Conservation (phyloP, 305 asterid genomes). For the Rubia balearica region DNA sequence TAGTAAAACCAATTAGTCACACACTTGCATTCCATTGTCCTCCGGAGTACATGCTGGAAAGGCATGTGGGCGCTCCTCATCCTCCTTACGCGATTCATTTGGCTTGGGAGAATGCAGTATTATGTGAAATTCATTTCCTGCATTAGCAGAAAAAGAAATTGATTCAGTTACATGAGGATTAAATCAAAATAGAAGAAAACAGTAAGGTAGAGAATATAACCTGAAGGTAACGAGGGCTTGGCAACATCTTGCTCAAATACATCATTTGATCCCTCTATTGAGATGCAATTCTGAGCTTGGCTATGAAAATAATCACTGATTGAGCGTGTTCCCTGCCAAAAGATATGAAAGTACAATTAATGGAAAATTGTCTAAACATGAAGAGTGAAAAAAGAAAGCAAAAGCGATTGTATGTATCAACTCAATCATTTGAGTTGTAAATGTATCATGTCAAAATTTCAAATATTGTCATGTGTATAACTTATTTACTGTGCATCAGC, state of each 20-base stretch:
- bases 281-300: constrained; percentile 31
- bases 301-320: constrained; percentile 64
- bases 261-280: constrained; percentile 30
- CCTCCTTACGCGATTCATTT: constrained; percentile 28
- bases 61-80: constrained; percentile 26
- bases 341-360: constrained; percentile 18
- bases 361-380: constrained; percentile 5
- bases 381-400: background rate
- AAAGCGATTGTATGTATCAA: background rate
- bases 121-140: constrained; percentile 30
- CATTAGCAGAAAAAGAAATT: constrained; percentile 12
- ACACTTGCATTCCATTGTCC: constrained; percentile 34
- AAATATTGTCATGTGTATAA: background rate
- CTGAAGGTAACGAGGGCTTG: constrained; percentile 38
- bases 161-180: constrained; percentile 16
- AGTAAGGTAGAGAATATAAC: constrained; percentile 33
- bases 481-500: background rate
- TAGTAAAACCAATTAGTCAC: constrained; percentile 37
- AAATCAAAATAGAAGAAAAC: constrained; percentile 13
- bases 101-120: constrained; percentile 30
- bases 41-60: constrained; percentile 25
- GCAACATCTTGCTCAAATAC: constrained; percentile 32
- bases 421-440: background rate
- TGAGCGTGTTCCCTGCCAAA: constrained; percentile 80
- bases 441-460: constrained; percentile 5